phyloP scores from a whole-genome alignment of 495 filamentous ascomycete species.

The Halenospora varia region DNA sequence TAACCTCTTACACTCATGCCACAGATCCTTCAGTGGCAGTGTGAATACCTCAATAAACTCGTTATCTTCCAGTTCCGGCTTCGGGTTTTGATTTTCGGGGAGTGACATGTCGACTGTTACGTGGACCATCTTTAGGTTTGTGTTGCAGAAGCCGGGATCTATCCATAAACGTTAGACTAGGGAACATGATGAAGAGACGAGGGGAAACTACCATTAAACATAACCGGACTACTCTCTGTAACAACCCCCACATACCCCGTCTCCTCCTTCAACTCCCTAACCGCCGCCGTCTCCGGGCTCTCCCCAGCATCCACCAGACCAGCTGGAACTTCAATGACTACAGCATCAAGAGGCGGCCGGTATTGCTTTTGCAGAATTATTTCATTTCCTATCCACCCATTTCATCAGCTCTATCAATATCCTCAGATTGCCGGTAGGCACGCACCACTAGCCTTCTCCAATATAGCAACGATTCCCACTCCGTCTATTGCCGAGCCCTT shows the following conservation, averaged over 20 bases:
- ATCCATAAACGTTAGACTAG: constrained; percentile 11
- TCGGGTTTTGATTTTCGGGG: constrained; percentile 61
- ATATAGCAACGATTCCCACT: constrained; percentile 84
- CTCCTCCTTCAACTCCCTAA: constrained; percentile 91
- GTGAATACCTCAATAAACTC: constrained; percentile 89
- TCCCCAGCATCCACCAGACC: constrained; percentile 82
- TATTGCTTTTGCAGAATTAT: constrained; percentile 86
- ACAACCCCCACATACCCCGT: constrained; percentile 81
- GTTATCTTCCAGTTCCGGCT: constrained; percentile 77
- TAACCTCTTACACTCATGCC: constrained; percentile 60
- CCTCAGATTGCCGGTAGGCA: neutral
- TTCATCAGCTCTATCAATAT: neutral
- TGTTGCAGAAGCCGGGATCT: constrained; percentile 81
- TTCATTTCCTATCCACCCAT: constrained; percentile 49
- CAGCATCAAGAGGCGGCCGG: constrained; percentile 74
- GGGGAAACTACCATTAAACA: constrained; percentile 68
- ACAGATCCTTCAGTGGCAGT: constrained; percentile 61
- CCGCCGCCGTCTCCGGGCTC: constrained; percentile 70
- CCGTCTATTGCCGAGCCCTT: constrained; percentile 71
- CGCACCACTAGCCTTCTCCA: constrained; percentile 59
- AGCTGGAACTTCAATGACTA: constrained; percentile 80
- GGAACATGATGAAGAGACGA: neutral
- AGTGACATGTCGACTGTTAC: constrained; percentile 71
- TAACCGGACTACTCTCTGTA: constrained; percentile 64
- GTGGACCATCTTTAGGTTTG: constrained; percentile 80